phyloP scores from a whole-genome alignment of 2,329 filamentous ascomycete genomes.

The Colletotrichum caudatum region DNA sequence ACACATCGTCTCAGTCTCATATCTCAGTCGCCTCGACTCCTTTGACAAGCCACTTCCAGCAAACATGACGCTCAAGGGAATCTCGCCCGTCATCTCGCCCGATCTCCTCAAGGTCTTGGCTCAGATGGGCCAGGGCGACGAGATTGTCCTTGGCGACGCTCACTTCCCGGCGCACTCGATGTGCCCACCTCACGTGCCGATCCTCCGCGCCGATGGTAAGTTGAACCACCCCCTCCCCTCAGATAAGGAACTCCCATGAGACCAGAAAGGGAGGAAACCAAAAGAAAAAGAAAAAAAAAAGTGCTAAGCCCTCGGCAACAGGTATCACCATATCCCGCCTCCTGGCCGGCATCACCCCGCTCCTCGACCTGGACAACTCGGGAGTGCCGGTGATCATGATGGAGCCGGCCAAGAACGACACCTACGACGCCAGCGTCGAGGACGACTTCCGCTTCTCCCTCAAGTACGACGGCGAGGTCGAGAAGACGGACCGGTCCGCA shows the following conservation, averaged over 20 bases:
- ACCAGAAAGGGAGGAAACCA: not conserved
- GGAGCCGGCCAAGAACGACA: slow-evolving; percentile 37
- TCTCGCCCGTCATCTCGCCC: slow-evolving; percentile 37
- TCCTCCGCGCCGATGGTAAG: slow-evolving; percentile 35
- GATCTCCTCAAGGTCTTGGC: slow-evolving; percentile 39
- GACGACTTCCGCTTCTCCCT: slow-evolving; percentile 31
- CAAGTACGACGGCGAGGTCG: slow-evolving; percentile 32
- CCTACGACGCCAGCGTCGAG: slow-evolving; percentile 33
- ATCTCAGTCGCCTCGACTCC: not conserved
- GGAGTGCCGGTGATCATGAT: slow-evolving; percentile 39
- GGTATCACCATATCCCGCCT: slow-evolving; percentile 38
- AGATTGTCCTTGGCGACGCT: slow-evolving; percentile 35
- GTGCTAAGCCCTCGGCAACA: not conserved
- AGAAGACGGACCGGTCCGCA: slow-evolving; percentile 31
- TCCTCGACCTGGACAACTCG: slow-evolving; percentile 39
- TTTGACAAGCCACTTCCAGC: not conserved
- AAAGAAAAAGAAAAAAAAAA: no score
- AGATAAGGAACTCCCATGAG: not conserved
- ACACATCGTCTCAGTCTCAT: not conserved
- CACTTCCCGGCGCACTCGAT: slow-evolving; percentile 38
- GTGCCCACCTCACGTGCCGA: slow-evolving; percentile 36
- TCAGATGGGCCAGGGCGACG: slow-evolving; percentile 38
- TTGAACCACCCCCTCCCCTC: not conserved
- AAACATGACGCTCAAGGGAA: slow-evolving; percentile 36
- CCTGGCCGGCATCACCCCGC: slow-evolving; percentile 32